phyloP scores from a whole-genome alignment of 2,329 filamentous ascomycete species.

The Botrytis pseudocinerea region DNA sequence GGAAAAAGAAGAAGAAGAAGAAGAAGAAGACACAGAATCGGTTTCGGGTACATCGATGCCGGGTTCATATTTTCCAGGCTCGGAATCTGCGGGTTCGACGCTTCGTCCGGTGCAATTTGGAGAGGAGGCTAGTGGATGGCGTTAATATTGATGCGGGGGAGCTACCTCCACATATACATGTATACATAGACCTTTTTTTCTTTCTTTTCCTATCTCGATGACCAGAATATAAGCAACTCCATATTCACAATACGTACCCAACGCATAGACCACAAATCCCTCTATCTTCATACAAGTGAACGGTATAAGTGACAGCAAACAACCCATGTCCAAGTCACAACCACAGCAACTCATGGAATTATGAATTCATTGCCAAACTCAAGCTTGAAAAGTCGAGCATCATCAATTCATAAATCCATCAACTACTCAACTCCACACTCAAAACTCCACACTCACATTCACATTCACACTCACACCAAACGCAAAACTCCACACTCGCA shows the following conservation, averaged over 20 bases:
- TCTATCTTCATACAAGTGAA: background rate
- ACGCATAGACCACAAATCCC: background rate
- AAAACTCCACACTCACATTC: too few species aligned
- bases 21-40: background rate
- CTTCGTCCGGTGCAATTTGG: too few species aligned
- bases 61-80: too few species aligned
- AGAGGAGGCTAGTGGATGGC: rapidly evolving
- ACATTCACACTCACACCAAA: too few species aligned
- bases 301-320: background rate
- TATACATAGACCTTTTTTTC: background rate
- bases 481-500: background rate
- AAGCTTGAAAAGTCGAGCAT: background rate
- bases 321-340: background rate
- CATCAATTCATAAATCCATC: background rate
- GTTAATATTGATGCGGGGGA: background rate
- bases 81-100: background rate
- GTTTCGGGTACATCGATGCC: background rate
- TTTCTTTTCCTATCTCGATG: background rate
- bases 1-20: background rate
- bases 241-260: background rate
- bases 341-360: background rate
- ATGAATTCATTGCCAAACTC: background rate
- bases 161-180: background rate
- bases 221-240: background rate
- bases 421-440: background rate